Base-by-base conservation (phyloP, 2,329 filamentous ascomycete genomes). In the Colletotrichum shisoi region DNA sequence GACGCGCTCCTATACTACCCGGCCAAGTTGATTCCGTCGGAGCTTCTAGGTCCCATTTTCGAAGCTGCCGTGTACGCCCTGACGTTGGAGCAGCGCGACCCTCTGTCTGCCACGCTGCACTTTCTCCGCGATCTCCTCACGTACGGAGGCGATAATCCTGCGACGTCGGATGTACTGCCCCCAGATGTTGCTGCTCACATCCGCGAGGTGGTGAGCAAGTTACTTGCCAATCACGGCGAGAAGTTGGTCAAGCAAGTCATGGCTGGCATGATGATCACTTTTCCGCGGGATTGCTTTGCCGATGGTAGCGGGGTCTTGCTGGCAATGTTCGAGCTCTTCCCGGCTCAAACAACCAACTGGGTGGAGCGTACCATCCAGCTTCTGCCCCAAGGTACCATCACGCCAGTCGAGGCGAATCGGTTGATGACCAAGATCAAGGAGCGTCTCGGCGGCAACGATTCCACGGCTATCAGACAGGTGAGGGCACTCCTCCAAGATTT, bases 211-310 rank as follows among this genome's bases (percentile, higher is more conserved):
- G 90, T 98, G 66, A 91, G 90, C 77, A 84, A 87, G 68, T 84
- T 97, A 59, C 81, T 96, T 27, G 71, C 84, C 2, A 80, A 83
- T 1, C 88, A 93, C 70, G 93, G 95, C 44, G 89, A 93, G 73
- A 81, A 88, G 63, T 83, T 99, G 34, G 89, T 95, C 8, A 94
- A 97, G 79, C 91, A 94, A 70, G 89, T 96, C 65, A 85, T 99
- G 81, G 95, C 94, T 1, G 95, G 95, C 68, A 96, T 99, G 94
- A 98, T 99, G 94, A 97, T 97, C 77, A 96, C 91, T 0, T 99
- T 99, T 80, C 96, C 95, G 0, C 88, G 92, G 49, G 95, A 98
- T 77, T 97, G 94, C 79, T 96, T 98, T 75, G 90, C 94, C 0
- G 95, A 99, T 75, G 94, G 93, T 17, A 97, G 93, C 56, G 94